phyloP scores from a whole-genome alignment of 805 yeast genomes.

The Sugiyamaella floridensis region DNA sequence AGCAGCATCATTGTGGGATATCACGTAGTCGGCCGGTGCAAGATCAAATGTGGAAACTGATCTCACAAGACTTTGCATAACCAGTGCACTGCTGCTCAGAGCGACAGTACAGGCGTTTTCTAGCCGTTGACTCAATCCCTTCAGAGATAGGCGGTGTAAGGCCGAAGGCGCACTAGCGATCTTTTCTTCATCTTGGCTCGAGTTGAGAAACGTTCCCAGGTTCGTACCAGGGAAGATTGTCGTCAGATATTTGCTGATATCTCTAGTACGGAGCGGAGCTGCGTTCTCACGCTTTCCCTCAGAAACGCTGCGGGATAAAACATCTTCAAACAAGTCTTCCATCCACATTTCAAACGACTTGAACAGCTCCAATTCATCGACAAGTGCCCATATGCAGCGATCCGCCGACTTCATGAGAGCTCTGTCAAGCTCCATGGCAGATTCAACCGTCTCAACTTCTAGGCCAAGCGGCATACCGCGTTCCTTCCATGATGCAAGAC shows the following conservation, averaged over 20 bases:
- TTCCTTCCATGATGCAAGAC: slow-evolving; percentile 38
- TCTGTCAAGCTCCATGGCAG: slow-evolving; percentile 4
- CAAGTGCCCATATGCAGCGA: slow-evolving; percentile 10
- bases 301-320: slow-evolving; percentile 10
- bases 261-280: slow-evolving; percentile 12
- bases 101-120: background rate
- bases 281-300: slow-evolving; percentile 12
- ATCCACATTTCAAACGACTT: slow-evolving; percentile 19
- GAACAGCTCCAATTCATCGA: slow-evolving; percentile 16
- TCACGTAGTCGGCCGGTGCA: background rate
- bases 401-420: slow-evolving; percentile 7
- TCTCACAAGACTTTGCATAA: background rate
- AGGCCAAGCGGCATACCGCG: slow-evolving; percentile 20
- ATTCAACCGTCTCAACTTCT: slow-evolving; percentile 3
- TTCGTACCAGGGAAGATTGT: slow-evolving; percentile 5
- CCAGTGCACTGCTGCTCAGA: background rate
- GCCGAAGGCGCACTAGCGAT: background rate
- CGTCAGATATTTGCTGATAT: slow-evolving; percentile 15
- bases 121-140: background rate
- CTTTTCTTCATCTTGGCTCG: background rate
- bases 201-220: slow-evolving; percentile 1
- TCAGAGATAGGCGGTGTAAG: background rate
- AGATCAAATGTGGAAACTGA: background rate
- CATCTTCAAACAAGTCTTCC: slow-evolving; percentile 13
- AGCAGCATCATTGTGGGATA: background rate